Evolutionary conservation across 2,329 filamentous ascomycete species (phyloP).

Genomic region (Beauveria pseudobassiana): DNA sequence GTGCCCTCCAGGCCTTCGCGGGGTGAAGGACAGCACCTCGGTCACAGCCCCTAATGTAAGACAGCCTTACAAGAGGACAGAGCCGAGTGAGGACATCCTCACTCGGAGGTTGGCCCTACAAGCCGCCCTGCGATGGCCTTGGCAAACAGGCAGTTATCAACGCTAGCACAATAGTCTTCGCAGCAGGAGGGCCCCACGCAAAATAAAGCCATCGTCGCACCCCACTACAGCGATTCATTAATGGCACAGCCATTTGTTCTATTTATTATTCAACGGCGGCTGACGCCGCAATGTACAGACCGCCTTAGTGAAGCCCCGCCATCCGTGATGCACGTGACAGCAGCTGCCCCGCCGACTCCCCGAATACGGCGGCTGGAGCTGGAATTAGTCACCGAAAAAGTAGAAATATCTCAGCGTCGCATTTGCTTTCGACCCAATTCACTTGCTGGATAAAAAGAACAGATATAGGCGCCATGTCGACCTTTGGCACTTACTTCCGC

Average conservation of each 20-base stretch:
- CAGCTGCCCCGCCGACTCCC: not conserved
- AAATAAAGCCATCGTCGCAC: not conserved
- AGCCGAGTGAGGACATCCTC: not conserved
- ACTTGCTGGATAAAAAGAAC: not conserved
- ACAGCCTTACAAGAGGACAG: not conserved
- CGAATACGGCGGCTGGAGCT: not conserved
- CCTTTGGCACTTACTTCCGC: slow-evolving; percentile 71
- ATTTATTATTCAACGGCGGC: not conserved
- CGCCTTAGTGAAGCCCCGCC: not conserved
- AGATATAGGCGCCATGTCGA: slow-evolving; percentile 54
- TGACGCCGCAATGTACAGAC: too few species aligned
- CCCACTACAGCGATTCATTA: not conserved
- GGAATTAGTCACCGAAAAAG: not conserved
- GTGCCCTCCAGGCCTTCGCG: too few species aligned
- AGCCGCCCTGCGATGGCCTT: not conserved
- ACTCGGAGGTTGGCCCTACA: not conserved
- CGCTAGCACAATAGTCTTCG: not conserved
- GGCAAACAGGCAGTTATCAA: not conserved
- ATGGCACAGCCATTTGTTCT: not conserved
- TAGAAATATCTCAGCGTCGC: not conserved
- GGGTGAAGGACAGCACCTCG: too few species aligned
- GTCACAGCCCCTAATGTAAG: not conserved
- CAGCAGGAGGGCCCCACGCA: not conserved
- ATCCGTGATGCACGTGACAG: not conserved
- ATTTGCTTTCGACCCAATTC: not conserved